Percentiles rank a stretch among this genome's conserved stretches.
Conservation (phyloP, 352 stramenopile species). For the Globisporangium echinulatum region DNA sequence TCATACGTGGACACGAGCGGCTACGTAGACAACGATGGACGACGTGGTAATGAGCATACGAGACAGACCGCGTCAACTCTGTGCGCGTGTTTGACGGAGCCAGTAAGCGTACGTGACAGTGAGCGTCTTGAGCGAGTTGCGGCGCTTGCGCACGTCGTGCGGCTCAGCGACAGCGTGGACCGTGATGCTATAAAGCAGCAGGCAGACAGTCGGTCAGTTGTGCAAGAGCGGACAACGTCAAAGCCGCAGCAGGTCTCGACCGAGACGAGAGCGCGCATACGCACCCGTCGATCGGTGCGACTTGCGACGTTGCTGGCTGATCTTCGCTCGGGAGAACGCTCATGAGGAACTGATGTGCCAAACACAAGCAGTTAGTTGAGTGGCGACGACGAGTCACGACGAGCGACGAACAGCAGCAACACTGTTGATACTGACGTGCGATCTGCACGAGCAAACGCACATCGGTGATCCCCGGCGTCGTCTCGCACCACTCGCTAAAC, state of each 20-base stretch:
- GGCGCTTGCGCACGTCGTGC: constrained; percentile 21
- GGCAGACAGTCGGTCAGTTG: no score
- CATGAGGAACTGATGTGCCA: constrained; percentile 51
- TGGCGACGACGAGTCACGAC: not conserved
- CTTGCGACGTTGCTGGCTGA: constrained; percentile 14
- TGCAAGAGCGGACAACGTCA: no score
- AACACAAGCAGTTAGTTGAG: no score
- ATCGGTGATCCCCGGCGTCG: constrained; percentile 66
- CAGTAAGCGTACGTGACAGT: constrained; percentile 35
- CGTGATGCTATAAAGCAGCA: constrained; percentile 2
- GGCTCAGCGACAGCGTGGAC: constrained; percentile 3
- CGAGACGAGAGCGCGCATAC: not conserved
- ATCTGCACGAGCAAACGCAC: constrained; percentile 19
- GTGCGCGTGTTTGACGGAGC: not conserved
- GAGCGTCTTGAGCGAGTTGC: constrained; percentile 46
- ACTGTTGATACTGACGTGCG: not conserved
- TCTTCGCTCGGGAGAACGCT: constrained; percentile 72
- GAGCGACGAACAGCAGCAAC: not conserved
- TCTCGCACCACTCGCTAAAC: constrained; percentile 83
- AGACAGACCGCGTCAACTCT: not conserved
- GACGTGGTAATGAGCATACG: not conserved
- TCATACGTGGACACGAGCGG: constrained; percentile 23
- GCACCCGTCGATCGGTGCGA: constrained; percentile 31
- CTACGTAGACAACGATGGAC: constrained; percentile 7
- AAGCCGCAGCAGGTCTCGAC: not conserved